These are phyloP conservation scores for Arbutus unedo DNA, from an alignment of 148 eudicot genomes.

Conservation along the genomic window DNA sequence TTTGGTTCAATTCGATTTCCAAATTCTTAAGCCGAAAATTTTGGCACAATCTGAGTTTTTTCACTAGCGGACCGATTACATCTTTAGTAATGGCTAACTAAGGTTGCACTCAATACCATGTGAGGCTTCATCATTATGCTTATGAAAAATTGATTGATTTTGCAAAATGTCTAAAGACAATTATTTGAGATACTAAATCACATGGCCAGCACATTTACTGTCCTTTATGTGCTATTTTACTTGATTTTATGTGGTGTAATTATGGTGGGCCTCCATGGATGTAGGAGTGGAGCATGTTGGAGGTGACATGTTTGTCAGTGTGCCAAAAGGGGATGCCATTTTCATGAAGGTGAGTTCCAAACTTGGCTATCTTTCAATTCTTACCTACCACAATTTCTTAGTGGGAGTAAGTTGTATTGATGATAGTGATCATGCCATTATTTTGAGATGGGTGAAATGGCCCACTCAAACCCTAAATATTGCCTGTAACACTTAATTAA, in stretches of 20 bases:
- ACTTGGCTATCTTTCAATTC: neutral
- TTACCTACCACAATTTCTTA: neutral
- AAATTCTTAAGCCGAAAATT: no score
- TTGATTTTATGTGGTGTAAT: neutral
- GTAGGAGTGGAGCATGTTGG: constrained; percentile 84
- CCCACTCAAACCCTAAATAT: neutral
- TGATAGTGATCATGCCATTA: neutral
- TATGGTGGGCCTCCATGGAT: neutral
- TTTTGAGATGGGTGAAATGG: neutral
- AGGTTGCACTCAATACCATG: no score
- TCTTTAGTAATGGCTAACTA: no score
- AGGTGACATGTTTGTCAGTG: constrained; percentile 88
- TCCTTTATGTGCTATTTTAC: no score
- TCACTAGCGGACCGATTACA: no score
- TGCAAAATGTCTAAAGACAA: neutral
- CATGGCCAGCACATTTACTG: no score
- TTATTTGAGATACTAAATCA: no score
- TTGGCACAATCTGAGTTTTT: no score
- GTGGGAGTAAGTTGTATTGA: neutral
- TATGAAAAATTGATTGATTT: neutral
- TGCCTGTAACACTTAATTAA: no score
- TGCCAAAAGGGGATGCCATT: constrained; percentile 83
- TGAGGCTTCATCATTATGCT: no score
- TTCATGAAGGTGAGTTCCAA: constrained; percentile 70
- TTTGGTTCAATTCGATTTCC: no score